Base-by-base conservation (phyloP, 192 early-diverging fungal genomes). In the Coemansia asiatica region DNA sequence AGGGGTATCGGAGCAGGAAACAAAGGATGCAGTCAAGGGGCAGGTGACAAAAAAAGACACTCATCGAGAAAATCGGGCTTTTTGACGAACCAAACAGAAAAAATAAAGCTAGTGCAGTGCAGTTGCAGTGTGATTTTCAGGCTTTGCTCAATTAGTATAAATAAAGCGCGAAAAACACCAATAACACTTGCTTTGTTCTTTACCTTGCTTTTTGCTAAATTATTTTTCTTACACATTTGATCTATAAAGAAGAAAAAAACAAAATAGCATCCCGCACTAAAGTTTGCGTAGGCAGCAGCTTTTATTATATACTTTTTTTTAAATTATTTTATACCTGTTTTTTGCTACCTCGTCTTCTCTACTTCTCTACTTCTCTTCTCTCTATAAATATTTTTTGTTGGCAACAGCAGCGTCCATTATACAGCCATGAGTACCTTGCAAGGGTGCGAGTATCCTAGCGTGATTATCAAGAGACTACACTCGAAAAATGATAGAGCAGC, bases 401-500 rank as follows among this genome's bases (percentile, higher is more conserved):
- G 16, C 50, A 53, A 19, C 18, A 27, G 8, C 21, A 26, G 23
- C 50, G 16, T 8, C 4, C 19, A 12, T 16, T 0, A 3, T 23
- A 53, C 2, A 58, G 7, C 21, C 31, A 33, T 28, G 28, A 5
- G 18, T 21, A 9, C 21, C 18, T 31, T 10, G 21, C 31, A 28
- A 4, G 56, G 25, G 13, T 22, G 31, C 56, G 35, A 36, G 15
- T 10, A 33, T 19, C 19, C 56, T 33, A 58, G 28, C 6, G 38
- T 60, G n/a, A n/a, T 46, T 27, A 60, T 60, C 21, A 60, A 60
- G 25, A 36, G 58, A 1, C 38, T 60, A 1, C 47, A 26, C 38
- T 40, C 58, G 21, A 40, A 46, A 46, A 60, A 60, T 10, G 38
- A 46, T 9, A 19, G 38, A 13, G 36, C 58, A 1, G 38, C 25